These are phyloP conservation scores for Cercospora nicotianae DNA, from an alignment of 2,329 filamentous ascomycete species.

Conservation along the genomic window DNA sequence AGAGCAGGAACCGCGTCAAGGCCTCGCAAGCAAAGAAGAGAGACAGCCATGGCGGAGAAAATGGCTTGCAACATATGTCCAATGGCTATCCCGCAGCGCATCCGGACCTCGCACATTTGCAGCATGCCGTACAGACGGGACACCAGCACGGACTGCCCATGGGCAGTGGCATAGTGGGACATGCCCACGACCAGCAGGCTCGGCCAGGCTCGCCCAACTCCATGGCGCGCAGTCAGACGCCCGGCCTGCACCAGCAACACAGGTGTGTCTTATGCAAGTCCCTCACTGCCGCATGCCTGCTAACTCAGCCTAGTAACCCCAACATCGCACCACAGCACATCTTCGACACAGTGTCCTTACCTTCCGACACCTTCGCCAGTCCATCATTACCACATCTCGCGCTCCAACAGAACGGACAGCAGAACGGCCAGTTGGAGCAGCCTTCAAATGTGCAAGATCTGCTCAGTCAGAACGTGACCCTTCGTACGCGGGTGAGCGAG, in stretches of 20 bases:
- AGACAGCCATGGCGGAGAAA: slow-evolving; percentile 30
- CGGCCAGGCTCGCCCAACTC: slow-evolving; percentile 11
- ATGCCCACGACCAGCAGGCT: slow-evolving; percentile 19
- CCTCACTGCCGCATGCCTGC: not conserved
- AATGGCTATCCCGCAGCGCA: slow-evolving; percentile 27
- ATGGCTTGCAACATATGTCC: slow-evolving; percentile 18
- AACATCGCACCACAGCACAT: slow-evolving; percentile 73
- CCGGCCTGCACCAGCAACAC: slow-evolving; percentile 61
- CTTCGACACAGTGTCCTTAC: slow-evolving; percentile 70
- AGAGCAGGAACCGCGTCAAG: slow-evolving; percentile 97
- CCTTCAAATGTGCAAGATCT: slow-evolving; percentile 67
- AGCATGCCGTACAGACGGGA: slow-evolving; percentile 13
- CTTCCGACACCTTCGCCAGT: slow-evolving; percentile 66
- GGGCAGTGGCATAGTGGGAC: slow-evolving; percentile 20
- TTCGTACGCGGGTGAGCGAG: slow-evolving; percentile 95
- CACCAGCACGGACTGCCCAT: slow-evolving; percentile 23
- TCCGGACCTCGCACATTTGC: slow-evolving; percentile 20
- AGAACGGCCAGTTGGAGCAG: slow-evolving; percentile 58
- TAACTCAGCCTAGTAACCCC: slow-evolving; percentile 49
- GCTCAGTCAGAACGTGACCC: slow-evolving; percentile 73
- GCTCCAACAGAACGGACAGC: slow-evolving; percentile 57
- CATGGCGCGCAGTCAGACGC: slow-evolving; percentile 64
- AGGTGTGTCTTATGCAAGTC: not conserved
- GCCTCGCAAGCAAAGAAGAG: slow-evolving; percentile 73
- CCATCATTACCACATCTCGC: slow-evolving; percentile 48